Conservation (phyloP, 768 basidiomycete species). For the Suillus tomentosus region DNA sequence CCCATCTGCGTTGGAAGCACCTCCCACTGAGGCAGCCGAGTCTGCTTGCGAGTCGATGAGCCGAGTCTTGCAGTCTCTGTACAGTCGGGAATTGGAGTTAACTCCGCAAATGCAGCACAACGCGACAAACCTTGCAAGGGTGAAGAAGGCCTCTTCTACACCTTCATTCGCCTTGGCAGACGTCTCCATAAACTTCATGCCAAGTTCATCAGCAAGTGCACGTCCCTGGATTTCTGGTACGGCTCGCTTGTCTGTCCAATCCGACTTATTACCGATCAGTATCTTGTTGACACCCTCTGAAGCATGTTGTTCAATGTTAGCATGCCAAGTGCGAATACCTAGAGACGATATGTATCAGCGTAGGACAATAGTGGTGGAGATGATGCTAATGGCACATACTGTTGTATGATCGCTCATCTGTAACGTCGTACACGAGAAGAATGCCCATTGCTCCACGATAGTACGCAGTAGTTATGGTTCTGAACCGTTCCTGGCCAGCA, state of each 20-base stretch:
- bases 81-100: constrained; percentile 2
- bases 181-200: constrained; percentile 97
- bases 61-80: constrained; percentile 95
- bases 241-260: constrained; percentile 95
- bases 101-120: background rate
- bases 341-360: constrained; percentile 10
- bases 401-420: constrained; percentile 92
- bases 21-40: constrained; percentile 40
- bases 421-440: constrained; percentile 97
- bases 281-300: constrained; percentile 99
- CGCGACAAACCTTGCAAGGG: constrained; percentile 79
- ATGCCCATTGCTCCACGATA: constrained; percentile 99
- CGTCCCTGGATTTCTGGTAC: constrained; percentile 92
- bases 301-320: constrained; percentile 98
- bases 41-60: constrained; percentile 93
- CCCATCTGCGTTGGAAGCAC: constrained; percentile 47
- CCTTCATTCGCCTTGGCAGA: constrained; percentile 96
- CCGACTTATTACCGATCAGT: constrained; percentile 97
- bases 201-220: constrained; percentile 89
- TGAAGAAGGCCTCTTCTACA: constrained; percentile 99
- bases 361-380: constrained; percentile 15
- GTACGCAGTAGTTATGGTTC: constrained; percentile 98
- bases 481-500: constrained; percentile 97
- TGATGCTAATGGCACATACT: constrained; percentile 58
- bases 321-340: constrained; percentile 99